Base-by-base conservation (phyloP, 129 eudicot species). In the Erigeron canadensis region DNA sequence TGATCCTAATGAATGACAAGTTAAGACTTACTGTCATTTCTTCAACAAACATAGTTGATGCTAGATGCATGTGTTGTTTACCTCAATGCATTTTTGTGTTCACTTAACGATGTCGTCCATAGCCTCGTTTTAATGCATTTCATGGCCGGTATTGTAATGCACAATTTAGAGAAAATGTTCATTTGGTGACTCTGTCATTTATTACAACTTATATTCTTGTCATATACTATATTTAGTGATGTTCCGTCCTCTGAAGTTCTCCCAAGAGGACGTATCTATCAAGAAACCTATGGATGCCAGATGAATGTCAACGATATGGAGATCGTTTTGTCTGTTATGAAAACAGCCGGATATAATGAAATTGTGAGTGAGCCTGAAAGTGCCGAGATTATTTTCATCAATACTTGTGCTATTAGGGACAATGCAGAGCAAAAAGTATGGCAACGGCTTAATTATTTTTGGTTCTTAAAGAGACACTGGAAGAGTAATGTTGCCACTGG, bases 261-360 rank as follows among this genome's bases (percentile, higher is more conserved):
- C 73, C 96, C 93, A 23, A 84, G 72, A 86, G 96, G 89, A 17
- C 99, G 99, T 39, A 84, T 95, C 63, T 95, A 90, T 83, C 99
- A 95, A 73, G 99, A 95, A 85, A 95, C 99, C 19, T 95, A 90
- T 75, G 99, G 99, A 44, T 95, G 99, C 69, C 99, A 95, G 70
- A 95, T 95, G 99, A 95, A 95, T 64, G 91, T 95, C 77, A 95
- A 90, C 40, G 99, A 95, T 69, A 95, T 95, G 99, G 99, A 95
- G 80, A 90, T 95, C 55, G 97, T 95, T 65, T 73, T 95, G 45
- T 85, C 99, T 40, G 87, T 95, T 79, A 95, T 95, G 99, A 95
- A 95, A 75, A 95, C 88, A 28, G 86, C 97, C 50, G 99, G 99
- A 68, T 90, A 95, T 38, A 75, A 79, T 47, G 99, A 95, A 81